Percentiles rank a stretch among this genome's conserved stretches.
Evolutionary conservation across 257 asterid genomes (phyloP).

Genomic region (Leonotis leonurus): DNA sequence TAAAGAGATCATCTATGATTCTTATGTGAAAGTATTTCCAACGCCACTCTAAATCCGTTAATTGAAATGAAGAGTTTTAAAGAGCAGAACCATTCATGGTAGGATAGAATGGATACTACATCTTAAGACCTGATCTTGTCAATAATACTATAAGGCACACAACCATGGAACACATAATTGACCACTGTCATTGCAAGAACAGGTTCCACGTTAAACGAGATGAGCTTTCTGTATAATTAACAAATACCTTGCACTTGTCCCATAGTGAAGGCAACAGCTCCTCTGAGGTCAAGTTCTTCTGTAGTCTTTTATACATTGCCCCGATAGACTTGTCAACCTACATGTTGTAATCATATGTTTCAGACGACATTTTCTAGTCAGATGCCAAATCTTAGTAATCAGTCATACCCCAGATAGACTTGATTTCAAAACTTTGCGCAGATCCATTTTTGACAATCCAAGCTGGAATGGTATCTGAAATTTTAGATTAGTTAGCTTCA

Average conservation of each 20-base stretch:
- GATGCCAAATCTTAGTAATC: slow-evolving; percentile 6
- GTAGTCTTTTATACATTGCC: slow-evolving; percentile 82
- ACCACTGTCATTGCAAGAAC: neutral
- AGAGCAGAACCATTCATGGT: neutral
- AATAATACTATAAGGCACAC: neutral
- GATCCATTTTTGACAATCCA: slow-evolving; percentile 89
- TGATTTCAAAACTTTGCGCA: slow-evolving; percentile 87
- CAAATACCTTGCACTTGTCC: slow-evolving; percentile 97
- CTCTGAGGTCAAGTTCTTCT: slow-evolving; percentile 43
- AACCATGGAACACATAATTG: neutral
- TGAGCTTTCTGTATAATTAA: no score
- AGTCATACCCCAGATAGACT: slow-evolving; percentile 88
- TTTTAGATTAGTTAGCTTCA: slow-evolving; percentile 7
- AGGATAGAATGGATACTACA: neutral
- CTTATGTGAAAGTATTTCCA: neutral
- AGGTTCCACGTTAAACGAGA: slow-evolving; percentile 2
- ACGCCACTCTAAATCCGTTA: neutral
- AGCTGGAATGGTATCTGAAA: slow-evolving; percentile 95
- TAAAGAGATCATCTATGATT: neutral
- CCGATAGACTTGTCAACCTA: slow-evolving; percentile 89
- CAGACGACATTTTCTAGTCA: slow-evolving; percentile 10
- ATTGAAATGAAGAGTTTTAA: neutral
- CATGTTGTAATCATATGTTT: neutral
- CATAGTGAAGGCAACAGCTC: slow-evolving; percentile 95
- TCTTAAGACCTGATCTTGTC: neutral